Evolutionary conservation across 2,329 filamentous ascomycete species (phyloP).

Genomic region (Tolypocladium tropicale): DNA sequence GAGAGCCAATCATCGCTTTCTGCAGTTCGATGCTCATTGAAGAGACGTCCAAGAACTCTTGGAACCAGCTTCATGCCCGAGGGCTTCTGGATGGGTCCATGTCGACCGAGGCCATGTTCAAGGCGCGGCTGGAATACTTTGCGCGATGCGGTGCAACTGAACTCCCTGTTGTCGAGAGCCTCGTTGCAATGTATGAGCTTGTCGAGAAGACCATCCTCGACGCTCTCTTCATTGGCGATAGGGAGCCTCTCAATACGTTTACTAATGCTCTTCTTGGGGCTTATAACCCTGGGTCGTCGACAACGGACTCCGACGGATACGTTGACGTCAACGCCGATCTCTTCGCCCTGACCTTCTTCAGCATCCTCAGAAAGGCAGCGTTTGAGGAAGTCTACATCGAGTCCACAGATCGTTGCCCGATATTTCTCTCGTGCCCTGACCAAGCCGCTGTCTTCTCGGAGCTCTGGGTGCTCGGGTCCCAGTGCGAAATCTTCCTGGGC

Average conservation of each 20-base stretch:
- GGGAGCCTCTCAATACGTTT: slow-evolving; percentile 23
- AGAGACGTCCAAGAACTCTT: slow-evolving; percentile 12
- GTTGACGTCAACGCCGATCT: slow-evolving; percentile 42
- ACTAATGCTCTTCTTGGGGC: slow-evolving; percentile 23
- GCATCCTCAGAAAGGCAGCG: slow-evolving; percentile 41
- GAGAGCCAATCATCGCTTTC: slow-evolving; percentile 13
- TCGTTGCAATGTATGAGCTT: slow-evolving; percentile 13
- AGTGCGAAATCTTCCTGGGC: slow-evolving; percentile 53
- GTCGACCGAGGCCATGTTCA: slow-evolving; percentile 15
- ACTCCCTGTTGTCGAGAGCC: slow-evolving; percentile 10
- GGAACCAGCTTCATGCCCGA: slow-evolving; percentile 16
- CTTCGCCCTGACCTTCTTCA: slow-evolving; percentile 46
- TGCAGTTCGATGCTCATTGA: slow-evolving; percentile 17
- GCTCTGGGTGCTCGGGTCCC: slow-evolving; percentile 51
- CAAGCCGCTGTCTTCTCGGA: slow-evolving; percentile 55
- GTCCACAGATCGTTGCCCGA: slow-evolving; percentile 49
- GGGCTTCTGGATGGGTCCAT: slow-evolving; percentile 14
- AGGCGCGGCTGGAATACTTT: slow-evolving; percentile 14
- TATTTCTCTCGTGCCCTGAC: slow-evolving; percentile 50
- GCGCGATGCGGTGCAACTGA: slow-evolving; percentile 13
- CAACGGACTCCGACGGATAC: slow-evolving; percentile 10
- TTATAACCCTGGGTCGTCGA: slow-evolving; percentile 12
- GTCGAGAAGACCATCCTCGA: slow-evolving; percentile 16
- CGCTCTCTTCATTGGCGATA: slow-evolving; percentile 18
- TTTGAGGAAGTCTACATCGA: slow-evolving; percentile 55